Base-by-base conservation (phyloP, 202 grass and related monocot species). In the Setaria viridis region DNA sequence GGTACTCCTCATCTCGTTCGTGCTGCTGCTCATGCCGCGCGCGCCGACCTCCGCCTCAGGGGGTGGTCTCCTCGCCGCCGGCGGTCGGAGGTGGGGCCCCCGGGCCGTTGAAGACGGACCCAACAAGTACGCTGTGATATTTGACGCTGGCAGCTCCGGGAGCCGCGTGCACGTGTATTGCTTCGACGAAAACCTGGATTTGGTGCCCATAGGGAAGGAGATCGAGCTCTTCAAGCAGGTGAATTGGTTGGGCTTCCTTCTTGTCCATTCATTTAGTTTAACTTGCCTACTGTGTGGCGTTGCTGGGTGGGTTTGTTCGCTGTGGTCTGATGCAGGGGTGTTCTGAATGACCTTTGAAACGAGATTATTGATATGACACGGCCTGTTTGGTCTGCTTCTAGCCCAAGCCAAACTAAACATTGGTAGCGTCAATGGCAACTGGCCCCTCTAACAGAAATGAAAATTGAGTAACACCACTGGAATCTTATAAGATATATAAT, bases 181-280 rank as follows among this genome's bases (percentile, higher is more conserved):
- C 88, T 99, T 99, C 76, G 90, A 99, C 56, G 74, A 75, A 70
- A 94, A 90, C 45, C 84, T 99, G 84, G 88, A 95, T 83, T 87
- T 99, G 74, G 64, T 96, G 20, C 89, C 91, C 67, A 99, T 99
- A 67, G 96, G 91, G 32, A 90, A 88, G 66, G 86, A 95, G 76
- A 90, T 96, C 77, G 96, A 99, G 88, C 87, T 99, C 19, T 99
- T 99, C 89, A 80, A 89, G 68, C 96, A 99, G 91, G 96, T 99
- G 85, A 83, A 62, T 72, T 70, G 70, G 11, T 33, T 62, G 42
- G 45, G 20, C 53, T 65, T 79, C 15, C 54, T 78, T 74, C 41
- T 64, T 46, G 39, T 47, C 29, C 69, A 34, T 72, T 34, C 69
- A 25, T 60, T 34, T 88, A n/a, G 20, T 63, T 84, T 69, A 59